Evolutionary conservation across 805 yeast species (phyloP).

Genomic region (Myxozyma neotropica): DNA sequence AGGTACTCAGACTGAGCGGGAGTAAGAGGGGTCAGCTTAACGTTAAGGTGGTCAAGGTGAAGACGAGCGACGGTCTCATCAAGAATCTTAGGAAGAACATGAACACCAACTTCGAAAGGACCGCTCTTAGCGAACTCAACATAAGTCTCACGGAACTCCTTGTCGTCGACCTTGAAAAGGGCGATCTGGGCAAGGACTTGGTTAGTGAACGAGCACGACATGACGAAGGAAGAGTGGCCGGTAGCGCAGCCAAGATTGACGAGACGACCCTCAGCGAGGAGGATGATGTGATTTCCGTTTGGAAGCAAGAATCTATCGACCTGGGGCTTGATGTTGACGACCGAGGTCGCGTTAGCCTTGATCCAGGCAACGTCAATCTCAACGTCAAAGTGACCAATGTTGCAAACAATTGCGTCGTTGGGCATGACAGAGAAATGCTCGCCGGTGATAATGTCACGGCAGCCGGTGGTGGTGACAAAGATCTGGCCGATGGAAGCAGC

Average conservation of each 20-base stretch:
- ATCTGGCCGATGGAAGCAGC: slow-evolving; percentile 93
- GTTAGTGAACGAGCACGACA: slow-evolving; percentile 99
- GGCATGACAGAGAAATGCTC: slow-evolving; percentile 90
- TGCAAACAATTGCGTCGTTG: slow-evolving; percentile 98
- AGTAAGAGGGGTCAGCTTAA: slow-evolving; percentile 74
- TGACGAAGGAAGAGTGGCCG: slow-evolving; percentile 98
- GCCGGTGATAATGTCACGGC: slow-evolving; percentile 95
- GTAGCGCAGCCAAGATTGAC: slow-evolving; percentile 99
- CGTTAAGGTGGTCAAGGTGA: slow-evolving; percentile 94
- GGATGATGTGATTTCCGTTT: slow-evolving; percentile 89
- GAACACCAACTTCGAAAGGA: slow-evolving; percentile 89
- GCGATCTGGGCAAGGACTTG: slow-evolving; percentile 99
- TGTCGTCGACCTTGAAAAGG: slow-evolving; percentile 85
- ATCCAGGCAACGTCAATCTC: slow-evolving; percentile 99
- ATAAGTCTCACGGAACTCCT: slow-evolving; percentile 72
- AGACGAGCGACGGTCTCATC: slow-evolving; percentile 98
- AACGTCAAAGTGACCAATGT: slow-evolving; percentile 99
- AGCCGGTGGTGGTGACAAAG: slow-evolving; percentile 98
- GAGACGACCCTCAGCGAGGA: slow-evolving; percentile 98
- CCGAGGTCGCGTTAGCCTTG: slow-evolving; percentile 88
- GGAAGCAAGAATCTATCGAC: slow-evolving; percentile 94
- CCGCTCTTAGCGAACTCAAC: slow-evolving; percentile 93
- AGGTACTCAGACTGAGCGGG: slow-evolving; percentile 89
- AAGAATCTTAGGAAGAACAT: slow-evolving; percentile 94
- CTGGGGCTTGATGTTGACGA: slow-evolving; percentile 97